Percentiles rank a stretch among this genome's conserved stretches.
phyloP scores from a whole-genome alignment of 2,329 filamentous ascomycete species.

The Colletotrichum sp. region DNA sequence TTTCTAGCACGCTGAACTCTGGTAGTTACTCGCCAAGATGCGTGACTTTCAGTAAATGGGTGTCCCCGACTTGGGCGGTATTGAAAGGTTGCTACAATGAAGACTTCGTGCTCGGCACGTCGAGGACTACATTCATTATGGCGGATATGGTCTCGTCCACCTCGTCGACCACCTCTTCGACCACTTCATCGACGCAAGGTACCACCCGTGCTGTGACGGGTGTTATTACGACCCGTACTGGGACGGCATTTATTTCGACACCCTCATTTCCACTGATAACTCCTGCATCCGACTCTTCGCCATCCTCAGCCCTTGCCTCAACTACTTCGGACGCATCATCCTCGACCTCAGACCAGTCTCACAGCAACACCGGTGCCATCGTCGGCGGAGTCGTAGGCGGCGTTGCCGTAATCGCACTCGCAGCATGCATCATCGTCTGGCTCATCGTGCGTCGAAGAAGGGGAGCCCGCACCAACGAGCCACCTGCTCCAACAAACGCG shows the following conservation, averaged over 20 bases:
- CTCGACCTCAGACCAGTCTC: rapidly evolving
- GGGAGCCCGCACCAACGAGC: neutral
- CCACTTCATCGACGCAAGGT: no score
- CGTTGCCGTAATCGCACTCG: rapidly evolving
- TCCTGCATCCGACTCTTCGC: neutral
- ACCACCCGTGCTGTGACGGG: no score
- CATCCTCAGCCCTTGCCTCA: neutral
- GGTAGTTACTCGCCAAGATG: neutral
- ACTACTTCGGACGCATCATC: neutral
- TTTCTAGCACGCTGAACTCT: neutral
- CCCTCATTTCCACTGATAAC: neutral
- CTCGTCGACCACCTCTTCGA: no score
- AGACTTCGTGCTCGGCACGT: neutral
- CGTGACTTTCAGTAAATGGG: neutral
- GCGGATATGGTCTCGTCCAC: neutral
- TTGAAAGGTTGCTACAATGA: neutral
- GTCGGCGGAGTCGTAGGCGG: neutral
- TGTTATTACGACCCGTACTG: no score
- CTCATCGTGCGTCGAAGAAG: neutral
- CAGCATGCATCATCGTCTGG: neutral
- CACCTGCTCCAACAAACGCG: neutral
- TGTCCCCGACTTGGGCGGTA: neutral
- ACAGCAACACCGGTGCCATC: neutral
- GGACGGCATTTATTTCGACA: no score
- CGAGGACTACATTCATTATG: neutral